Base-by-base conservation (phyloP, 2,329 filamentous ascomycete genomes). In the Madurella mycetomatis region DNA sequence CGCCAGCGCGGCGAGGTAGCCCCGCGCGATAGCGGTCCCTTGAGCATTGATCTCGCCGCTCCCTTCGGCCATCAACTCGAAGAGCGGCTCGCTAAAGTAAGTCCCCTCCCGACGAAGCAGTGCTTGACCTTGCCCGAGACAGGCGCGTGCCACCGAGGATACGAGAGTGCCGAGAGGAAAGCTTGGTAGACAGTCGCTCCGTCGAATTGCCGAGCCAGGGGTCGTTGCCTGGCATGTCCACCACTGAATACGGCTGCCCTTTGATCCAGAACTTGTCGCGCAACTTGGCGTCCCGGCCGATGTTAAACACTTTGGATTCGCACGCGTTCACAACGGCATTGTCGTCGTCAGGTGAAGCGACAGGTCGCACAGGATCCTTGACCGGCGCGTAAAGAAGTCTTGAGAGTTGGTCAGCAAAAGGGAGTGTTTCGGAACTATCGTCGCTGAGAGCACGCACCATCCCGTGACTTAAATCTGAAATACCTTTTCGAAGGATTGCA, bases 71-170 rank as follows among this genome's bases (percentile, higher is more conserved):
- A 57, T 2, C 30, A 41, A 51, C 49, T 75, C 68, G 40, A 68
- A 72, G 1, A 77, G 67, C 47, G 74, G 74, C 66, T 87, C 84
- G 17, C 81, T 82, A 62, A 84, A 89, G 68, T 88, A 90, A 0
- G 85, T 86, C 1, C 86, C 86, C 18, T 83, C 77, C 4, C 80
- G 66, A 85, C 74, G 54, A 79, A 83, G 0, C 79, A 78, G 51
- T 81, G 80, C 44, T 74, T 72, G 15, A 89, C 70, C 5, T 67
- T 83, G 0, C 86, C 86, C 5, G 73, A 78, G 0, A 89, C 78
- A n/a, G 86, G 86, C 0, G 81, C 68, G 69, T 89, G 85, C 86
- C 86, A 89, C 25, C 86, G 78, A 67, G 89, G 86, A 66, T 90
- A 89, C 42, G 80, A 84, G 49, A 87, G 69, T 0, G 84, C 81